Conservation (phyloP, 768 basidiomycete species). For the Serendipita sp. region DNA sequence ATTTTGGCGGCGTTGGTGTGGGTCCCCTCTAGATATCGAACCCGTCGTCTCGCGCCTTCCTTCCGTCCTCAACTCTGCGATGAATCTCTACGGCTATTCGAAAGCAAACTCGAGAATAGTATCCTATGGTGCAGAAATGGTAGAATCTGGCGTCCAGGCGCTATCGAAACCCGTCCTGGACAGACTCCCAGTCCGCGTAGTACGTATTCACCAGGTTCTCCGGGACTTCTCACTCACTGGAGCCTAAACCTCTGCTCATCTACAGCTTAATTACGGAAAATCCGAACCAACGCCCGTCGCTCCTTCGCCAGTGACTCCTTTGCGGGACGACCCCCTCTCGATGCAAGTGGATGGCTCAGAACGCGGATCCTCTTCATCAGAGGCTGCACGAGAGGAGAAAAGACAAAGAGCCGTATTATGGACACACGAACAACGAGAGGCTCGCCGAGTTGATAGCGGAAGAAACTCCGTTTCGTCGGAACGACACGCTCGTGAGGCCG, state of each 20-base stretch:
- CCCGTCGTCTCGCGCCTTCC: constrained; percentile 3
- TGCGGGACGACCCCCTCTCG: neutral
- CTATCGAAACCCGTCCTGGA: constrained; percentile 71
- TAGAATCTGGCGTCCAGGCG: constrained; percentile 67
- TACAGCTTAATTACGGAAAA: neutral
- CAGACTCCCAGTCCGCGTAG: constrained; percentile 33
- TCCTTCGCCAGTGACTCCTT: neutral
- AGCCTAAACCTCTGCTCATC: neutral
- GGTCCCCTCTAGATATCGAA: neutral
- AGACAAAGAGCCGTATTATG: neutral
- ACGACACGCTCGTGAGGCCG: neutral
- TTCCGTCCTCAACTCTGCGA: neutral
- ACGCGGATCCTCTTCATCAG: neutral
- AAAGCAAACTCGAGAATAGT: neutral
- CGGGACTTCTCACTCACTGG: too few species aligned
- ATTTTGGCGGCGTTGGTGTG: constrained; percentile 14
- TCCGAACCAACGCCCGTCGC: neutral
- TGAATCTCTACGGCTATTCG: neutral
- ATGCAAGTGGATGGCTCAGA: neutral
- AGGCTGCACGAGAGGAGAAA: neutral
- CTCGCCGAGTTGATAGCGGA: constrained; percentile 1
- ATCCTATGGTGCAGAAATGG: constrained; percentile 63
- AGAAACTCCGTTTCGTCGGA: constrained; percentile 1
- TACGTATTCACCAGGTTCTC: neutral
- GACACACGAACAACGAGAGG: neutral